These are phyloP conservation scores for Trypanosoma grayi DNA, from an alignment of 208 protist species.

Conservation along the genomic window DNA sequence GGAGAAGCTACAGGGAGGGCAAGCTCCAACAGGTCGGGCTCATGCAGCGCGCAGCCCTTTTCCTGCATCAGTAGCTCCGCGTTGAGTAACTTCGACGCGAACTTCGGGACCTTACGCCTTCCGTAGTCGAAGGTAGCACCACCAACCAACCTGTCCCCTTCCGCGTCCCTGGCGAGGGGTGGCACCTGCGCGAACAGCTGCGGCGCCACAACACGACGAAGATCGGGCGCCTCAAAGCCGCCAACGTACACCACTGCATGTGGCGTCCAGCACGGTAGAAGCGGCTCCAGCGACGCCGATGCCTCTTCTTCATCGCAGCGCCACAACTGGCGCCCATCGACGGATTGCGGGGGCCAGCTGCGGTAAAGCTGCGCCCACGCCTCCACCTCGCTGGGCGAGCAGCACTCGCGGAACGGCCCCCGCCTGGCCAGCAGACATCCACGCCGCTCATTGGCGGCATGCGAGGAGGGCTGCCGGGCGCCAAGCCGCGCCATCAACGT, in stretches of 20 bases:
- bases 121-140: conserved; percentile 14
- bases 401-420: conserved; percentile 10
- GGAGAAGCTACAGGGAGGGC: conserved; percentile 19
- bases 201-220: conserved; percentile 40
- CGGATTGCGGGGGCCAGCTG: conserved; percentile 13
- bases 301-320: not conserved
- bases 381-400: not conserved
- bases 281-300: not conserved
- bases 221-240: conserved; percentile 52
- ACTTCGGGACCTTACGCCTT: conserved; percentile 14
- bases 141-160: conserved; percentile 14
- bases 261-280: conserved; percentile 30
- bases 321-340: conserved; percentile 4
- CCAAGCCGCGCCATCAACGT: no score
- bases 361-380: conserved; percentile 14
- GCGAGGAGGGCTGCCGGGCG: not conserved
- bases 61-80: conserved; percentile 12
- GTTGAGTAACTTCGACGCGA: conserved; percentile 14
- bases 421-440: not conserved
- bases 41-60: conserved; percentile 32
- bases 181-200: conserved; percentile 34
- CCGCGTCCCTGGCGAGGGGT: conserved; percentile 14
- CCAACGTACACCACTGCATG: conserved; percentile 67
- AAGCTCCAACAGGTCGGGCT: conserved; percentile 55
- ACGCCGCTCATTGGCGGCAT: not conserved